Conservation (phyloP, 164 flowering plant genomes). For the Echeveria elegans region DNA sequence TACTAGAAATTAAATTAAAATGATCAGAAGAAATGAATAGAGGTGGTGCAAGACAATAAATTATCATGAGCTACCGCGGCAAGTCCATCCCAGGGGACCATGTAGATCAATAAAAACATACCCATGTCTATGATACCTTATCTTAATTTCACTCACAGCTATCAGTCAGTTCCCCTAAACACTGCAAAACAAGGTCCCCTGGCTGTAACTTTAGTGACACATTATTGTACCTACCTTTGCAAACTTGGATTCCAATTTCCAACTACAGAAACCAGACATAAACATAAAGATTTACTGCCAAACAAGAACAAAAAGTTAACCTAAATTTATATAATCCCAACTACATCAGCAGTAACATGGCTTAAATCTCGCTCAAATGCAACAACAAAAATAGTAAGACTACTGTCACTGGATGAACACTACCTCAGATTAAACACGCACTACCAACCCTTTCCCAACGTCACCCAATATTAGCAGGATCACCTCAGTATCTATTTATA, state of each 20-base stretch:
- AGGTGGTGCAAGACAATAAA: conserved; percentile 27
- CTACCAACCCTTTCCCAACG: neutral
- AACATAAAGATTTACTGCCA: neutral
- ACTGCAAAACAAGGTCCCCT: conserved; percentile 5
- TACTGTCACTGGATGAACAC: neutral
- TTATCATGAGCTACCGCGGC: conserved; percentile 11
- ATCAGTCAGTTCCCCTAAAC: neutral
- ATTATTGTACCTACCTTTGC: neutral
- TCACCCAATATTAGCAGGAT: neutral
- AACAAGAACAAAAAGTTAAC: neutral
- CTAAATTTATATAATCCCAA: neutral
- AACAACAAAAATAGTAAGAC: neutral
- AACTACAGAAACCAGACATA: neutral
- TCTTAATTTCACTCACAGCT: neutral
- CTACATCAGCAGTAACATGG: neutral
- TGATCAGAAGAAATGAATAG: conserved; percentile 16
- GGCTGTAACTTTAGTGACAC: neutral
- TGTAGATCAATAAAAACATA: neutral
- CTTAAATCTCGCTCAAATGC: neutral
- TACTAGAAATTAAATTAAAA: conserved; percentile 20
- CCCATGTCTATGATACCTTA: neutral
- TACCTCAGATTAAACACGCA: neutral
- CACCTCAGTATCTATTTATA: neutral
- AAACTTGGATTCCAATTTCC: neutral
- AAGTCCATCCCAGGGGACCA: conserved; percentile 23